Base-by-base conservation (phyloP, 345 rosid species). In the Populus euphratica region DNA sequence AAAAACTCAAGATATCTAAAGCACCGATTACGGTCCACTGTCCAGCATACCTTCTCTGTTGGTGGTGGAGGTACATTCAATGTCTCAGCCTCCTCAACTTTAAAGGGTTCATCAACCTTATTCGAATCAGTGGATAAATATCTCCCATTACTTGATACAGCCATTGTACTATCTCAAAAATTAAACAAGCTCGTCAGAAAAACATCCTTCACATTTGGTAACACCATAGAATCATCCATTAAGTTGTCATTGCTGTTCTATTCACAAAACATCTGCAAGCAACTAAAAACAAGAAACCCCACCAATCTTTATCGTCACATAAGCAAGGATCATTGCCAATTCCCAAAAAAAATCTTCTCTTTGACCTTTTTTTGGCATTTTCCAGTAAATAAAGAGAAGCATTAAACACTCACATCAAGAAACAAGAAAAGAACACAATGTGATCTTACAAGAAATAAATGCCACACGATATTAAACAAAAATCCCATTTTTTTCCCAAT, bases 31-130 rank as follows among this genome's bases (percentile, higher is more conserved):
- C 11, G 67, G 11, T 27, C 20, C 17, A 6, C 38, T 25, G 31
- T 5, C 74, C n/a, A 52, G 16, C 62, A n/a, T 76, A 90, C 99
- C 95, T 96, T 96, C 71, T 96, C 94, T 0, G 88, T 73, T 5
- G 88, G 91, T 35, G 99, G 94, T 38, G 97, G 97, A 38, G 94
- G 92, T 29, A 85, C 87, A 75, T 89, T 75, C 25, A 90, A 94
- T 1, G 98, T 94, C 87, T 92, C 96, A 1, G 99, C 97, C 84
- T 94, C 99, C 85, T 91, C 95, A 59, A 87, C 95, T 77, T 89
- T 89, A 79, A 89, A 86, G 25, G 94, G 89, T 75, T 91, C 97
- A 43, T 93, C 97, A 8, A 88, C 85, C 89, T 91, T 92, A 78
- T 83, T 86, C 49, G 97, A 91, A 69, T 91, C 95, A 7, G 90